Base-by-base conservation (phyloP, 192 early-diverging fungal species). In the Podila epicladia region DNA sequence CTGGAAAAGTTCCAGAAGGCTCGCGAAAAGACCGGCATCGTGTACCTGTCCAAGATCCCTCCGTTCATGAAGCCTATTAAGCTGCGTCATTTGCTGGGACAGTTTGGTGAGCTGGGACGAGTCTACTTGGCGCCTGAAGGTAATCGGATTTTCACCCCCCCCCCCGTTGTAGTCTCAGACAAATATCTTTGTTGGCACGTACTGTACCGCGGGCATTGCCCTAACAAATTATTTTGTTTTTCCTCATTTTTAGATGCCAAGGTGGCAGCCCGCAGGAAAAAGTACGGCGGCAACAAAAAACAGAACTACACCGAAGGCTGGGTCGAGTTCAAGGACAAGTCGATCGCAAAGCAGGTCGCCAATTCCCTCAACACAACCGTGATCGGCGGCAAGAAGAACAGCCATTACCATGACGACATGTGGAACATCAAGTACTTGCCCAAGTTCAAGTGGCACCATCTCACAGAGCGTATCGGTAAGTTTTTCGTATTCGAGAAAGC, bases 381-480 rank as follows among this genome's bases (percentile, higher is more conserved):
- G 51, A 95, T 99, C 84, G 89, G 92, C 9, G 94, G 94, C 32
- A 97, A 96, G 71, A 96, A 95, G 82, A 88, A 93, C 37, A 90
- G 87, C 58, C 88, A 87, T 64, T 96, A 95, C 80, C 94, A 97
- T 83, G 96, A 98, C 74, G 96, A 98, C 64, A 84, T 98, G 74
- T 99, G 98, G 98, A 98, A 94, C 78, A 92, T 99, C 61, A 96
- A 96, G 83, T 99, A 99, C 71, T 82, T 99, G 37, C 93, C 96
- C 37, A 91, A 92, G 62, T 99, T 99, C 86, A 99, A 99, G 75
- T 99, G 98, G 98, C 84, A 92, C 51, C 93, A 99, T 74, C 82
- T 99, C 62, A 95, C 95, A 17, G 98, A 97, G 69, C 95, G 97
- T 82, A 91, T 98, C 49, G 93, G 75, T 95, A 93, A 77, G 89